Evolutionary conservation across 345 rosid genomes (phyloP).

Genomic region (Salix exigua): DNA sequence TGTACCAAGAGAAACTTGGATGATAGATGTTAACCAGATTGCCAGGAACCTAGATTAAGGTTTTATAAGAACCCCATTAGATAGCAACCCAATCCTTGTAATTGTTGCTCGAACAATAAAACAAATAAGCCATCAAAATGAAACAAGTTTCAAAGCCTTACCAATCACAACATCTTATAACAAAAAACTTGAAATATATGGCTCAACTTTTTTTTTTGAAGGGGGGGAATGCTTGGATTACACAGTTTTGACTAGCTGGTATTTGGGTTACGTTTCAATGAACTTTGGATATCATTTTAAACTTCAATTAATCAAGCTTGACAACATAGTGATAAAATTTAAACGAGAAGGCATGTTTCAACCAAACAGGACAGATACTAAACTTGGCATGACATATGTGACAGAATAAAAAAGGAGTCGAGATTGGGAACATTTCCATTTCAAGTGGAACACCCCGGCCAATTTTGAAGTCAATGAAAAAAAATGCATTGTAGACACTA

Average conservation of each 20-base stretch:
- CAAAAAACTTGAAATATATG: not conserved
- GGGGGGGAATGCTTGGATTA: not conserved
- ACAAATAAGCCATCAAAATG: not conserved
- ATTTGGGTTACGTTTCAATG: not conserved
- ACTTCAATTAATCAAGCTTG: not conserved
- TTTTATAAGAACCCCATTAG: not conserved
- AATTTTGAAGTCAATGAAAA: no score
- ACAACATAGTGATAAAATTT: not conserved
- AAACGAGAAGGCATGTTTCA: not conserved
- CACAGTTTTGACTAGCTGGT: not conserved
- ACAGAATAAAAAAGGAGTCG: not conserved
- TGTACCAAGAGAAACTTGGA: not conserved
- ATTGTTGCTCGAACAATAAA: not conserved
- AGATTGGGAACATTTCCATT: no score
- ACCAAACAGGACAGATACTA: not conserved
- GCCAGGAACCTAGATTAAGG: not conserved
- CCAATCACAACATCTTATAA: not conserved
- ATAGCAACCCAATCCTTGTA: not conserved
- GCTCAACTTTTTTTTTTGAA: not conserved
- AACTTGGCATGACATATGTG: not conserved
- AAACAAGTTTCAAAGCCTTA: not conserved
- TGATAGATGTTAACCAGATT: not conserved
- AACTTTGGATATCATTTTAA: not conserved
- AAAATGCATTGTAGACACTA: not conserved
- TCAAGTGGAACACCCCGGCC: no score